Evolutionary conservation across 306 rosid species (phyloP), one percentile per base, ranked within the genome.

Genomic region (Crataegus laevigata): DNA sequence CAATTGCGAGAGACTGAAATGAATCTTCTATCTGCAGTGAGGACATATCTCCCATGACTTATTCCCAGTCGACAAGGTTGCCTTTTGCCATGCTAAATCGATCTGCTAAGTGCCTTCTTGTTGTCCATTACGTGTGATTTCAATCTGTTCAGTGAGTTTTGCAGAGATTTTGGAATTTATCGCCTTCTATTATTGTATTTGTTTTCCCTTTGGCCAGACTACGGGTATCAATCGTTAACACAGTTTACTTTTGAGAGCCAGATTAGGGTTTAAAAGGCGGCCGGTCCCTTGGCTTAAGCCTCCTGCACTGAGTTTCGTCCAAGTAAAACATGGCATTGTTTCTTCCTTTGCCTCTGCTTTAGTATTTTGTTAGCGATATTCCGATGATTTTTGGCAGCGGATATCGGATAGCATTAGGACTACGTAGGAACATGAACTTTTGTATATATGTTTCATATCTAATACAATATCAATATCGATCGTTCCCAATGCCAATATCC

Each of bases 21-120:
- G 73, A 74, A 66, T 80, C 42, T 71, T 79, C 76, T 81, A 60
- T 79, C 81, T 90, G 90, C 92, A 86, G 90, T 47, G 92, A 83
- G 51, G 90, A 76, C 42, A 54, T 84, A 63, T 5, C 80, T 65
- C 38, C 75, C 38, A 83, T 83, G 87, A 69, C 82, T 73, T 86
- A 83, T 74, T 83, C 89, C 57, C 70, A 61, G 29, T 86, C 92
- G 68, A 58, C 84, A 28, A 82, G 80, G 82, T 72, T 82, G 81
- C 78, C 80, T 78, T 62, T 77, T 70, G 34, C 77, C 75, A 34
- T 51, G 71, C 82, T 86, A 69, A 78, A 55, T 81, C 67, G 38
- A 34, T 34, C 38, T 88, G 75, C 80, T 72, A 28, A 57, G 74
- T 81, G 61, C 68, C 78, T 66, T 73, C 32, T 60, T 82, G 51